Evolutionary conservation across 352 stramenopile species (phyloP).

Genomic region (Phytophthora europaea): DNA sequence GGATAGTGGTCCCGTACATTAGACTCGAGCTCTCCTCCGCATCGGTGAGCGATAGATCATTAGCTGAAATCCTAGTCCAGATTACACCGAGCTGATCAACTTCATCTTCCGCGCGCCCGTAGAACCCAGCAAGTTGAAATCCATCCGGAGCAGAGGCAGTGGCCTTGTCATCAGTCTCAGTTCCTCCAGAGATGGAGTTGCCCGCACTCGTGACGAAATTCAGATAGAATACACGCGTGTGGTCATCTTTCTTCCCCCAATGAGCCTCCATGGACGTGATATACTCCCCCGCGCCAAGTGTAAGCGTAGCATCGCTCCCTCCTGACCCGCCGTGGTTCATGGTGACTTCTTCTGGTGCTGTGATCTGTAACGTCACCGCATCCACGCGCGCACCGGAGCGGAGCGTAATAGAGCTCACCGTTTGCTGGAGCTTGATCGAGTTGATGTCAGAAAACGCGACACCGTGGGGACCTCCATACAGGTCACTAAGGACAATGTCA

Average conservation of each 20-base stretch:
- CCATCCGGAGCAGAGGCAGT: conserved; percentile 24
- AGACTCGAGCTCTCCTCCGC: conserved; percentile 11
- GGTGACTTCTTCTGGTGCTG: conserved; percentile 15
- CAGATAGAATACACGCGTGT: conserved; percentile 36
- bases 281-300: conserved; percentile 29
- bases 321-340: conserved; percentile 32
- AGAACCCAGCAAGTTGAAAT: conserved; percentile 32
- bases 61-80: conserved; percentile 35
- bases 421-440: conserved; percentile 26
- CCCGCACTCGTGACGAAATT: conserved; percentile 32
- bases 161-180: conserved; percentile 25
- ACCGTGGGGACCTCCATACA: conserved; percentile 31
- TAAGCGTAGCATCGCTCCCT: conserved; percentile 24
- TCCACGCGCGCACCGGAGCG: conserved; percentile 29
- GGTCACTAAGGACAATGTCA: conserved; percentile 27
- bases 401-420: conserved; percentile 25
- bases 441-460: conserved; percentile 34
- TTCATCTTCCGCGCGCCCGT: conserved; percentile 32
- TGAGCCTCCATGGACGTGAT: conserved; percentile 37
- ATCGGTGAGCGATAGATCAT: conserved; percentile 21
- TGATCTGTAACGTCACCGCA: conserved; percentile 28
- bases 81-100: conserved; percentile 40
- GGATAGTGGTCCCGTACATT: conserved; percentile 27
- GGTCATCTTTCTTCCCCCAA: conserved; percentile 35
- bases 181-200: conserved; percentile 34